phyloP scores from a whole-genome alignment of 75 land plant genomes.

The Adiantum capillusveneris region DNA sequence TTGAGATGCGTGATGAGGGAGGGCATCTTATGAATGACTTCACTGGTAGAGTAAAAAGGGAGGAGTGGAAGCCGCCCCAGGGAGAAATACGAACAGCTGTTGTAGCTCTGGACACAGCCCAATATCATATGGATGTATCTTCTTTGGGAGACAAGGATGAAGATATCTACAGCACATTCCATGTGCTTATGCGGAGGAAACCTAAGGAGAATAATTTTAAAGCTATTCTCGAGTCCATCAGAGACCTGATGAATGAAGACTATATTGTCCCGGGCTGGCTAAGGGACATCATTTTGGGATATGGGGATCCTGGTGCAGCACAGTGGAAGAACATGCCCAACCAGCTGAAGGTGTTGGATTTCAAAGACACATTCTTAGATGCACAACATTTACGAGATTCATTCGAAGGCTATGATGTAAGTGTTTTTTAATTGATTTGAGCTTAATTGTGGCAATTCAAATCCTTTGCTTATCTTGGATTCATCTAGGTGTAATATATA shows the following conservation, averaged over 20 bases:
- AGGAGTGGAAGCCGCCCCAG: conserved; percentile 97
- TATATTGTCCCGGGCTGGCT: conserved; percentile 96
- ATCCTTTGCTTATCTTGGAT: too few species aligned
- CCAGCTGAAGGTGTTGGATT: conserved; percentile 70
- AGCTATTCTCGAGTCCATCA: conserved; percentile 94
- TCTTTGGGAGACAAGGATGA: conserved; percentile 64
- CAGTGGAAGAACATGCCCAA: conserved; percentile 94
- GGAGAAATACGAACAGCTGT: conserved; percentile 84
- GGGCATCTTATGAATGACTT: conserved; percentile 95
- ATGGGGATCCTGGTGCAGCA: conserved; percentile 95
- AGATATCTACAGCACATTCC: conserved; percentile 83
- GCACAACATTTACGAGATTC: conserved; percentile 70
- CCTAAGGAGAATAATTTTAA: conserved; percentile 99
- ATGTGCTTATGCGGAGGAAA: conserved; percentile 89
- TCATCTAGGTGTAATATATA: too few species aligned
- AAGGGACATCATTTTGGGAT: conserved; percentile 88
- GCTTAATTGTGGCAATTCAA: too few species aligned
- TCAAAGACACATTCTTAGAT: conserved; percentile 95
- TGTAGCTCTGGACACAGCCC: conserved; percentile 89
- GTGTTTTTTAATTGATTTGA: too few species aligned
- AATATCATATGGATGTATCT: conserved; percentile 88
- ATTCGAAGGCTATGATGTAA: conserved; percentile 67
- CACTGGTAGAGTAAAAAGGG: conserved; percentile 85
- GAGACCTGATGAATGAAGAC: conserved; percentile 95
- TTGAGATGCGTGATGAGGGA: conserved; percentile 92